Evolutionary conservation across 2,329 filamentous ascomycete genomes (phyloP), one percentile per base, ranked within the genome.

Genomic region (Diaporthe sp.): DNA sequence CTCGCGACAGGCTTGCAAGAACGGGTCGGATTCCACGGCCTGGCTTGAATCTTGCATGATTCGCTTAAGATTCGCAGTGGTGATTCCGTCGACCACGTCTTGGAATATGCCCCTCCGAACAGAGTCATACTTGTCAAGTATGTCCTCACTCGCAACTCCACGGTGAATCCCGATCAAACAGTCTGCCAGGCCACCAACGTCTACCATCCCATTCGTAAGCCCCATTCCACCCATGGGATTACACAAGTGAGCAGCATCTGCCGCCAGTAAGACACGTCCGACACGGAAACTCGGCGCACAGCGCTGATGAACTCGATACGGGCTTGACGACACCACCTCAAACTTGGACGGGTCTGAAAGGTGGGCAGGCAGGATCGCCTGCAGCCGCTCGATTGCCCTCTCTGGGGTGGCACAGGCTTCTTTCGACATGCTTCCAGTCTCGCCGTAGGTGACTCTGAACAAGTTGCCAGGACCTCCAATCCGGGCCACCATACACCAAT

Each of bases 161-260:
- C n/a, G 10, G n/a, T 75, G 47, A 1, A 75, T 67, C 0, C 69
- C 73, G 10, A 42, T 47, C 1, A 75, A 4, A 22, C 68, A 72
- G 13, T 75, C 68, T 25, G 61, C 71, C 22, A 75, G 25, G 1
- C 69, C 58, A 1, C 45, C 73, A 3, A 75, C 73, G 7, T 75
- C 69, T 9, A 72, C 50, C 30, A 75, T 67, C 4, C 69, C 73
- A 8, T 70, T 70, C 1, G 67, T 71, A 2, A 74, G 57, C 0
- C 73, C 73, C 28, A 74, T 47, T 0, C 73, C 73, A 19, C 73
- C 73, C 50, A 74, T 71, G 19, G 73, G 73, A 12, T 74, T 74
- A 19, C 66, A 71, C 25, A 74, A 28, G 22, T 74, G 73, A 19
- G 73, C 73, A 4, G 73, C 73, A 8, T 74, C 73, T 6, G 66